Conservation (phyloP, 352 stramenopile species). For the Phytophthora sp. region DNA sequence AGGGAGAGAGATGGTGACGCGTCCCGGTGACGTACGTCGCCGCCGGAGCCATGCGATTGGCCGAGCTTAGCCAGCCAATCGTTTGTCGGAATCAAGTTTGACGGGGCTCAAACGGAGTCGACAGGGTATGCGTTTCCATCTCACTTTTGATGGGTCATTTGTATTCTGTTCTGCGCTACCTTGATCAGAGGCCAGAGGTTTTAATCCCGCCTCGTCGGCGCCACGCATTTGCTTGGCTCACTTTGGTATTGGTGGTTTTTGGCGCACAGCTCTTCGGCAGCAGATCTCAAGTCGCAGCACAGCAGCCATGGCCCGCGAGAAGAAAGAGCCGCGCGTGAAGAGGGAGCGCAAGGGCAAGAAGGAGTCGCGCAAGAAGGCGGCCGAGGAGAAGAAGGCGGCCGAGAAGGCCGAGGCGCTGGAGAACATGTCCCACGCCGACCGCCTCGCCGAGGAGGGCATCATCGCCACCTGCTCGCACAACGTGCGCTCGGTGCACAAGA, state of each 20-base stretch:
- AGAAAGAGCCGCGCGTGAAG: slow-evolving; percentile 72
- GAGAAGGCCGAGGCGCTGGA: slow-evolving; percentile 68
- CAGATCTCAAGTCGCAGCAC: slow-evolving; percentile 12
- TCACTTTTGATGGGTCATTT: background rate
- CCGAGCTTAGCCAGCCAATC: slow-evolving; percentile 36
- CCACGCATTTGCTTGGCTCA: slow-evolving; percentile 28
- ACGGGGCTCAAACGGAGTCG: background rate
- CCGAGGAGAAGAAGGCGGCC: slow-evolving; percentile 80
- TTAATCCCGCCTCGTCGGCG: slow-evolving; percentile 1
- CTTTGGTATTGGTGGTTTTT: slow-evolving; percentile 40
- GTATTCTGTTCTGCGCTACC: background rate
- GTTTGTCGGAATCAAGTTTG: slow-evolving; percentile 22
- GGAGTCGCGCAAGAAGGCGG: slow-evolving; percentile 73
- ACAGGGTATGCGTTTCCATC: slow-evolving; percentile 12
- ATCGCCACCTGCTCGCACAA: slow-evolving; percentile 96
- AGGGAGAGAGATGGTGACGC: slow-evolving; percentile 23
- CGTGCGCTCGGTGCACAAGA: slow-evolving; percentile 91
- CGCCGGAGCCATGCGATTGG: slow-evolving; percentile 16
- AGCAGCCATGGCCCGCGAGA: slow-evolving; percentile 31
- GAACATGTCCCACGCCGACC: slow-evolving; percentile 85
- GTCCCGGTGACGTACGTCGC: slow-evolving; percentile 9
- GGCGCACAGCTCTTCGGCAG: slow-evolving; percentile 21
- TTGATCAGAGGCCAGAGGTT: slow-evolving; percentile 9
- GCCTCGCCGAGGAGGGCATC: slow-evolving; percentile 94
- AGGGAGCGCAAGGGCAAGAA: slow-evolving; percentile 84